A percentile compares a stretch with the other conserved stretches of the same genome.
These are phyloP conservation scores for Nicotiana sylvestris DNA, from an alignment of 257 asterid genomes.

Conservation along the genomic window DNA sequence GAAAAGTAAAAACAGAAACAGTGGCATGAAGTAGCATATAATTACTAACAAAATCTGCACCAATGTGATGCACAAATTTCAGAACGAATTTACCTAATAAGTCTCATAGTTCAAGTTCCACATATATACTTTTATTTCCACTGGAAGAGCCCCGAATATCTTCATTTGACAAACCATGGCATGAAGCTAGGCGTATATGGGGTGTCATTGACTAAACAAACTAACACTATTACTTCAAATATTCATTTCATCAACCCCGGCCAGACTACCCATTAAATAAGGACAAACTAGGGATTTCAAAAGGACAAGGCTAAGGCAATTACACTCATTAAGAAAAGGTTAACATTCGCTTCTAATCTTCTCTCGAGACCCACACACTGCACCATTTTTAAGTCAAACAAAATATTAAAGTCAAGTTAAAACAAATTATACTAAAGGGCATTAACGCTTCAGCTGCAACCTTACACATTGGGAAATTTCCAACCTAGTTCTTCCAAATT, in stretches of 20 bases:
- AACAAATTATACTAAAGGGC: not conserved
- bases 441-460: not conserved
- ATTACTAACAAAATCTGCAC: not conserved
- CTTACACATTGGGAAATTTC: not conserved
- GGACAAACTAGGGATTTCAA: not conserved
- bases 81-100: not conserved
- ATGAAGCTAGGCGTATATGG: not conserved
- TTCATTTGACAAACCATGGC: not conserved
- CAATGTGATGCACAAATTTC: not conserved
- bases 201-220: not conserved
- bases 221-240: not conserved
- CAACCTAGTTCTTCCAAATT: not conserved
- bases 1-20: not conserved
- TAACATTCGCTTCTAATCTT: not conserved
- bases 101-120: not conserved
- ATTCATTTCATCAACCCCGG: not conserved
- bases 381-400: not conserved
- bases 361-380: not conserved
- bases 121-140: not conserved
- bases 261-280: not conserved
- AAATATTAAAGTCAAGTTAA: not conserved
- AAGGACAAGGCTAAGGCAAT: not conserved
- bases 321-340: not conserved
- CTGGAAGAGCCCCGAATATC: not conserved
- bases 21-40: not conserved